A percentile compares a stretch with the other conserved stretches of the same genome.
Conservation (phyloP, 1,284 basidiomycete genomes). For the Xerocomus amazonicus region DNA sequence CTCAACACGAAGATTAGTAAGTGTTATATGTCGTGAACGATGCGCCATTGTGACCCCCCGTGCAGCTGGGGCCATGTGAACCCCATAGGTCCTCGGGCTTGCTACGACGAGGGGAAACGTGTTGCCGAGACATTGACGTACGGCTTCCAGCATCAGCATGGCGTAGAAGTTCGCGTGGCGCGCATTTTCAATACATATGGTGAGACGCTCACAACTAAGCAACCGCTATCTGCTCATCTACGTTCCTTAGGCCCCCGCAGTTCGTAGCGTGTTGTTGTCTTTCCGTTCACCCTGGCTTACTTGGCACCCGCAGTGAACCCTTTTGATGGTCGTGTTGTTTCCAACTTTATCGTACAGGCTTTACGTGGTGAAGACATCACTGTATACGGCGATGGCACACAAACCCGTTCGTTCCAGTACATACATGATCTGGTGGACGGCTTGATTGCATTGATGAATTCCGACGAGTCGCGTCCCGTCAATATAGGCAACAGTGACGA, state of each 20-base stretch:
- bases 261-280: conserved; percentile 26
- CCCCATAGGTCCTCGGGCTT: conserved; percentile 94
- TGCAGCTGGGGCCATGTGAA: conserved; percentile 95
- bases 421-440: conserved; percentile 81
- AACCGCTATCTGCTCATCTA: not conserved
- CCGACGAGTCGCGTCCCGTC: conserved; percentile 84
- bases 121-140: conserved; percentile 94
- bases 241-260: conserved; percentile 43
- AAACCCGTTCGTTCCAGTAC: conserved; percentile 97
- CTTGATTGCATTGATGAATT: conserved; percentile 91
- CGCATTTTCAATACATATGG: conserved; percentile 95
- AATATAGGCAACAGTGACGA: conserved; percentile 95
- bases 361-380: conserved; percentile 94
- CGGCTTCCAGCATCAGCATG: conserved; percentile 91
- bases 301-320: conserved; percentile 76
- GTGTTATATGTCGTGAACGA: conserved; percentile 29
- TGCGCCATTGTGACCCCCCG: conserved; percentile 15
- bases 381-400: conserved; percentile 93
- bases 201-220: conserved; percentile 17
- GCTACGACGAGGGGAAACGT: conserved; percentile 98
- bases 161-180: conserved; percentile 92
- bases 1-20: conserved; percentile 91
- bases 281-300: conserved; percentile 10
- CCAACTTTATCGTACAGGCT: conserved; percentile 97
- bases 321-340: conserved; percentile 93